phyloP scores from a whole-genome alignment of 73 alveolate species.

The Uronychia binucleata region DNA sequence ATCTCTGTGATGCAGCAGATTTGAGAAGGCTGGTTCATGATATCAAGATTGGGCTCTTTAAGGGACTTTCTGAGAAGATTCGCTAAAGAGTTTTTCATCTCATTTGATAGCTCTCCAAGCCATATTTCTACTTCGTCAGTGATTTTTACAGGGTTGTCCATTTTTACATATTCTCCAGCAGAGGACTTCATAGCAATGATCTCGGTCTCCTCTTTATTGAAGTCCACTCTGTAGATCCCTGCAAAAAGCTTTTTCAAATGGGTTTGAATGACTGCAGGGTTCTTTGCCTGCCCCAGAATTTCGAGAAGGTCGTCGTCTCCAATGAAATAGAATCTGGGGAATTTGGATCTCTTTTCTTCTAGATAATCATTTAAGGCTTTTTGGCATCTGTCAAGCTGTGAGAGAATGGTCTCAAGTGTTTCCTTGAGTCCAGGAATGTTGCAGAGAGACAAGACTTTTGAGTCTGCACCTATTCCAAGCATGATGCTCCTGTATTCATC shows the following conservation, averaged over 20 bases:
- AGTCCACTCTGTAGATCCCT: conserved; percentile 96
- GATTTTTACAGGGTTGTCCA: conserved; percentile 79
- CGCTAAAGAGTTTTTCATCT: conserved; percentile 95
- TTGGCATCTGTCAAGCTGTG: conserved; percentile 99
- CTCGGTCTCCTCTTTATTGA: conserved; percentile 87
- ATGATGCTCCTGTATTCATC: conserved; percentile 96
- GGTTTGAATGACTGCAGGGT: conserved; percentile 98
- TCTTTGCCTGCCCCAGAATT: conserved; percentile 97
- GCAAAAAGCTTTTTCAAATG: conserved; percentile 99
- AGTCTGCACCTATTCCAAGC: conserved; percentile 92
- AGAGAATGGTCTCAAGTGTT: conserved; percentile 93
- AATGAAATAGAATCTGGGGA: conserved; percentile 99
- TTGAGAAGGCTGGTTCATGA: conserved; percentile 91
- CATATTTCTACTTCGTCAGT: conserved; percentile 98
- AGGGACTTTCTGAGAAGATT: conserved; percentile 71
- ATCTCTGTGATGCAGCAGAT: conserved; percentile 95
- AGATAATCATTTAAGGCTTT: conserved; percentile 98
- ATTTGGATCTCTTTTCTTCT: conserved; percentile 98
- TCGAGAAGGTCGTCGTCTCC: conserved; percentile 99
- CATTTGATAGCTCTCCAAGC: conserved; percentile 96
- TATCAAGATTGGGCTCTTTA: conserved; percentile 79
- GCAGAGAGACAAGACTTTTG: conserved; percentile 90
- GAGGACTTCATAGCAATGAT: conserved; percentile 95
- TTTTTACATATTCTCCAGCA: conserved; percentile 94
- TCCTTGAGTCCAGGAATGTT: conserved; percentile 96